phyloP scores from a whole-genome alignment of 768 basidiomycete species.

The Obba rivulosa region DNA sequence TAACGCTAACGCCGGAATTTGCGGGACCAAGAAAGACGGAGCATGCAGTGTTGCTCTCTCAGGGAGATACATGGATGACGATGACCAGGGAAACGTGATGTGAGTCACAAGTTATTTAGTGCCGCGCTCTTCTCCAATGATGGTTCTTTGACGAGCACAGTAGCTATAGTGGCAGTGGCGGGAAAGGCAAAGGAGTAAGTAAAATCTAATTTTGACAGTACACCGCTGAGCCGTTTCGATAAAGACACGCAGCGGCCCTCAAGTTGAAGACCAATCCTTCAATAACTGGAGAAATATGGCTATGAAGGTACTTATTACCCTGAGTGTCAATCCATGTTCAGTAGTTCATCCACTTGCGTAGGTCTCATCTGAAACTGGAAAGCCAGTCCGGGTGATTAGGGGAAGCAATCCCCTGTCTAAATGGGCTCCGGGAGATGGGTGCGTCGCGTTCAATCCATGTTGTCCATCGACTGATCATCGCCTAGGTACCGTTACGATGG shows the following conservation, averaged over 20 bases:
- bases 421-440: constrained; percentile 25
- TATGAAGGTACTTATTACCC: background rate
- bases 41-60: constrained; percentile 40
- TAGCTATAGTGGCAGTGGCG: no score
- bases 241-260: background rate
- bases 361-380: constrained; percentile 17
- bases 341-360: constrained; percentile 3
- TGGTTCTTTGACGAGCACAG: no score
- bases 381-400: constrained; percentile 23
- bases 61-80: constrained; percentile 38
- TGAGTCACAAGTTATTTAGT: constrained; percentile 1
- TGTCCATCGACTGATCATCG: no score
- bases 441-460: no score
- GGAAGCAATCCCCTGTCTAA: constrained; percentile 16
- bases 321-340: background rate
- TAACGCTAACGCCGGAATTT: constrained; percentile 29
- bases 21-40: constrained; percentile 24
- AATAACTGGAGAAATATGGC: background rate
- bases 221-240: no score
- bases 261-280: background rate
- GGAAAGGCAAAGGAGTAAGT: background rate
- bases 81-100: constrained; percentile 30
- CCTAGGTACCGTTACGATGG: no score
- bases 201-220: background rate
- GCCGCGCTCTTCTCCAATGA: no score